Evolutionary conservation across 2,329 filamentous ascomycete genomes (phyloP).

Genomic region (Chaetomium globosum): DNA sequence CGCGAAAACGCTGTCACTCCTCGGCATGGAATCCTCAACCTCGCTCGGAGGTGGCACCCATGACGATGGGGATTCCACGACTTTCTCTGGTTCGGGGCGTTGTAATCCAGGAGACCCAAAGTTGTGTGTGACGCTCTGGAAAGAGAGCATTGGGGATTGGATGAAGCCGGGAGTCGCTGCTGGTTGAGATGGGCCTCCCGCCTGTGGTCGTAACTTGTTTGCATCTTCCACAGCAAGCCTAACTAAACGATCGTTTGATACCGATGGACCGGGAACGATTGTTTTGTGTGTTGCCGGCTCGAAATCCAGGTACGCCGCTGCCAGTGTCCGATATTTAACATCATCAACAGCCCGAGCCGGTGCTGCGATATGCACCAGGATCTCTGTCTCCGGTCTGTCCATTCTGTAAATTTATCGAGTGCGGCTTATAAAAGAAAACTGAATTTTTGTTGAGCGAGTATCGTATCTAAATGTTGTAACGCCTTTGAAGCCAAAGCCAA

Average conservation of each 20-base stretch:
- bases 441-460: neutral
- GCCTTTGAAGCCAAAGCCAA: neutral
- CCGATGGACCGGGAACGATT: neutral
- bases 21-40: constrained; percentile 58
- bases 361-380: constrained; percentile 59
- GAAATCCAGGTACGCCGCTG: constrained; percentile 56
- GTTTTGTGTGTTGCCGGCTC: constrained; percentile 38
- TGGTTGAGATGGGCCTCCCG: neutral
- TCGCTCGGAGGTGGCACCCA: constrained; percentile 53
- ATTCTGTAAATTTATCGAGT: constrained; percentile 16
- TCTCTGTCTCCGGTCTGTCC: constrained; percentile 49
- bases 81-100: constrained; percentile 11
- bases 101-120: constrained; percentile 34
- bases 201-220: neutral
- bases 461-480: neutral
- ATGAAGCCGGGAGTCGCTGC: constrained; percentile 19
- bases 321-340: constrained; percentile 52
- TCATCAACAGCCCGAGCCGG: constrained; percentile 55
- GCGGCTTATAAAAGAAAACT: neutral
- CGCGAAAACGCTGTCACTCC: constrained; percentile 40
- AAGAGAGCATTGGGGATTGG: constrained; percentile 39
- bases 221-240: neutral
- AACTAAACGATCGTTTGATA: neutral
- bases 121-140: constrained; percentile 41
- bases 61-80: constrained; percentile 40